These are phyloP conservation scores for Trichomonascaceae sp. DNA, from an alignment of 1,139 yeast species.

Conservation along the genomic window DNA sequence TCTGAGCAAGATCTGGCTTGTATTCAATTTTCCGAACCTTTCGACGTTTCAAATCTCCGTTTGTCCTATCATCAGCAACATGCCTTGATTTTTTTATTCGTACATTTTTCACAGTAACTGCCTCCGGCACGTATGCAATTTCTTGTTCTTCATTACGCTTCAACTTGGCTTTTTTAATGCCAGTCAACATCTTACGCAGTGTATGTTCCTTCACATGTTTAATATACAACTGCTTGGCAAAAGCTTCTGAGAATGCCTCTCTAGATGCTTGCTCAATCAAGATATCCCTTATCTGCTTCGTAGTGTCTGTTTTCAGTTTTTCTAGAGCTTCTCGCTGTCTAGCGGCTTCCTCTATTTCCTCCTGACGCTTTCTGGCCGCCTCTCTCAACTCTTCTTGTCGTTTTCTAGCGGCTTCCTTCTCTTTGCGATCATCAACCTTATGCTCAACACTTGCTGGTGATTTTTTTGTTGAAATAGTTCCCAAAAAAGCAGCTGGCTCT, in stretches of 20 bases:
- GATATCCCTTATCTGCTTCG: background rate
- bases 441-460: background rate
- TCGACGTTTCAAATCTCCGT: background rate
- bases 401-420: background rate
- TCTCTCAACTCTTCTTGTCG: background rate
- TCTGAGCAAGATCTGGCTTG: background rate
- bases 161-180: background rate
- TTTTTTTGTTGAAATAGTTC: background rate
- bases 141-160: background rate
- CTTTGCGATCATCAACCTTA: background rate
- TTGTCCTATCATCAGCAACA: background rate
- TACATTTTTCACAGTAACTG: background rate
- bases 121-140: background rate
- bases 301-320: conserved; percentile 36
- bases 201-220: background rate
- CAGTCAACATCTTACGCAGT: background rate
- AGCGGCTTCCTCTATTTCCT: background rate
- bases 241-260: background rate
- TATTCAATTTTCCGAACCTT: background rate
- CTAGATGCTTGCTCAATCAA: background rate
- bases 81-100: background rate
- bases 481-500: background rate
- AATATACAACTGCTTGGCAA: background rate
- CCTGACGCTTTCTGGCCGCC: background rate
- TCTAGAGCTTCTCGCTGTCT: background rate